Percentiles rank a stretch among this genome's conserved stretches.
phyloP scores from a whole-genome alignment of 352 stramenopile species.

The Globisporangium paroecandrum region DNA sequence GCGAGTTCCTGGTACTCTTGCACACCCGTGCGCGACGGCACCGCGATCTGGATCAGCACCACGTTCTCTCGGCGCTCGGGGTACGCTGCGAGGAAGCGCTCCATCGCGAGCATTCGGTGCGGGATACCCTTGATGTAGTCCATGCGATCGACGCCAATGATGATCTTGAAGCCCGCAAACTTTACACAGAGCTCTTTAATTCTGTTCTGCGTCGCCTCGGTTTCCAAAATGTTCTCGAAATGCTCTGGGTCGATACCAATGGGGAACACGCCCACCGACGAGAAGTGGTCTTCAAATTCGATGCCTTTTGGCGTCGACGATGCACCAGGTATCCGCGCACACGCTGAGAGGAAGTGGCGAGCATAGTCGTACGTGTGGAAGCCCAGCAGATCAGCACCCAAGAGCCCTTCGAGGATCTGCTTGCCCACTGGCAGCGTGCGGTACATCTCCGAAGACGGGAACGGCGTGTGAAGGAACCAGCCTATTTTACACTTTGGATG shows the following conservation, averaged over 20 bases:
- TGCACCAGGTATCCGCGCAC: conserved; percentile 62
- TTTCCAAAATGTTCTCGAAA: conserved; percentile 62
- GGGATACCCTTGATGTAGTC: conserved; percentile 90
- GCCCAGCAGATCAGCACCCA: conserved; percentile 78
- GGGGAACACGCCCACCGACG: conserved; percentile 81
- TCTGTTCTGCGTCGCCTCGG: conserved; percentile 44
- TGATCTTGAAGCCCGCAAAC: conserved; percentile 69
- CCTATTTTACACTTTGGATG: conserved; percentile 75
- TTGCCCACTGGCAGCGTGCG: conserved; percentile 73
- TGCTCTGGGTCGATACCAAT: conserved; percentile 85
- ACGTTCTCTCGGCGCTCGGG: conserved; percentile 93
- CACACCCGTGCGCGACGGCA: conserved; percentile 71
- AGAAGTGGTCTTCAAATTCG: conserved; percentile 74
- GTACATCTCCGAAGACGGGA: conserved; percentile 85
- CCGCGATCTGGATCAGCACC: conserved; percentile 94
- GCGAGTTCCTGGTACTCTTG: conserved; percentile 66
- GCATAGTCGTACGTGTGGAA: conserved; percentile 90
- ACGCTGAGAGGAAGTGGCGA: conserved; percentile 83
- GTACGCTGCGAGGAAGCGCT: conserved; percentile 45
- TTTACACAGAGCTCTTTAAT: conserved; percentile 71
- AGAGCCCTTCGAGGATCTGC: conserved; percentile 67
- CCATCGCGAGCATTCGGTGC: conserved; percentile 85
- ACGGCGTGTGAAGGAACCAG: conserved; percentile 89
- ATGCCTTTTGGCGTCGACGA: conserved; percentile 75
- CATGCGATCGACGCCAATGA: conserved; percentile 82